Conservation (phyloP, 106 monocot genomes). For the Ottelia alismoides region DNA sequence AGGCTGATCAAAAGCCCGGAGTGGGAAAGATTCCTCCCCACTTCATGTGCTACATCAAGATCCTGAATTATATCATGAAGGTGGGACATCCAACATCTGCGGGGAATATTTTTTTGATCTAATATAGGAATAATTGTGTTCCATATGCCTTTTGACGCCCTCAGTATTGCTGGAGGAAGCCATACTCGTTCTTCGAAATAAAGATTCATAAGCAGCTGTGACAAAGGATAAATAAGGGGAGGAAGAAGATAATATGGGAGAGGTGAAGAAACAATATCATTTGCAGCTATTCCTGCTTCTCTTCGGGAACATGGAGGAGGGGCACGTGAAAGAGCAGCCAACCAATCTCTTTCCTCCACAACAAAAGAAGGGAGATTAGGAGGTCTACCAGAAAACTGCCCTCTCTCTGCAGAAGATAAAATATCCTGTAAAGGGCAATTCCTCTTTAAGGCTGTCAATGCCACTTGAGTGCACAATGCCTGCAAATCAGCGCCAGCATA, state of each 20-base stretch:
- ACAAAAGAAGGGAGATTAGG: constrained; percentile 53
- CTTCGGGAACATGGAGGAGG: constrained; percentile 90
- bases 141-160: constrained; percentile 35
- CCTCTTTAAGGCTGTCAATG: constrained; percentile 84
- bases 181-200: constrained; percentile 66
- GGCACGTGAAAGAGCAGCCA: constrained; percentile 63
- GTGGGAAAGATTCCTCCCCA: constrained; percentile 36
- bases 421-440: constrained; percentile 56
- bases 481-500: constrained; percentile 95
- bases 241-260: constrained; percentile 45
- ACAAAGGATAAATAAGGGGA: constrained; percentile 50
- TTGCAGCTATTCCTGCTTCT: constrained; percentile 86
- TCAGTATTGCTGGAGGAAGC: constrained; percentile 53
- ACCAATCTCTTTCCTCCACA: constrained; percentile 84
- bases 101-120: constrained; percentile 31
- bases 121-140: constrained; percentile 35
- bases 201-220: constrained; percentile 36
- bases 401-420: constrained; percentile 54
- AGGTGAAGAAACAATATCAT: constrained; percentile 65
- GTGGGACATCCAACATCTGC: constrained; percentile 37
- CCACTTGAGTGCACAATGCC: constrained; percentile 88
- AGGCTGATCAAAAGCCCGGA: constrained; percentile 41
- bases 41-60: constrained; percentile 26
- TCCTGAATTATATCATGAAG: constrained; percentile 45
- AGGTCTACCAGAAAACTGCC: constrained; percentile 17